phyloP scores from a whole-genome alignment of 345 rosid species.

The Populus ilicifolia region DNA sequence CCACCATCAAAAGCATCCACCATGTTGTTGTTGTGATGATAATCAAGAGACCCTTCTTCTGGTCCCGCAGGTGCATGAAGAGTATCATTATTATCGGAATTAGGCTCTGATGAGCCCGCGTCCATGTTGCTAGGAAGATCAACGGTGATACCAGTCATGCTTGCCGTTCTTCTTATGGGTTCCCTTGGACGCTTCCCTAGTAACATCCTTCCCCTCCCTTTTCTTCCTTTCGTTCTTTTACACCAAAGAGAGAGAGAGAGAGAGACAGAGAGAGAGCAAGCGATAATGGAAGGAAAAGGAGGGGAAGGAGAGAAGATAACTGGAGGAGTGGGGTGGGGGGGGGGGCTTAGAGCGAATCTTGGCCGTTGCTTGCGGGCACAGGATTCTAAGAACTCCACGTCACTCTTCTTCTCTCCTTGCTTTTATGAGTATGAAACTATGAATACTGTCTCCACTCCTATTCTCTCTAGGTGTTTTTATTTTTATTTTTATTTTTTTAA shows the following conservation, averaged over 20 bases:
- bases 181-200: slow-evolving; percentile 66
- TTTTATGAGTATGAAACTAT: neutral
- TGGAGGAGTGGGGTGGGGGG: neutral
- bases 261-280: slow-evolving; percentile 10
- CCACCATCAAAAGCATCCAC: neutral
- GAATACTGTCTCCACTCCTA: neutral
- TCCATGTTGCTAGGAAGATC: slow-evolving; percentile 30
- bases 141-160: slow-evolving; percentile 56
- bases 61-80: neutral
- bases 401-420: slow-evolving; percentile 13
- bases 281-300: slow-evolving; percentile 9
- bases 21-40: neutral
- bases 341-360: slow-evolving; percentile 33
- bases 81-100: slow-evolving; percentile 16
- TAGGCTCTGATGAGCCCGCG: slow-evolving; percentile 17
- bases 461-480: neutral
- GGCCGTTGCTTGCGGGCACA: slow-evolving; percentile 53
- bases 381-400: slow-evolving; percentile 36
- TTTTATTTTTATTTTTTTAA: neutral
- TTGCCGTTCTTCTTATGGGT: slow-evolving; percentile 62
- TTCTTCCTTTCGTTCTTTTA: slow-evolving; percentile 8
- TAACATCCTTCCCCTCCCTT: slow-evolving; percentile 36
- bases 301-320: neutral
- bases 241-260: neutral
- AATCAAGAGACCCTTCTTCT: neutral